Evolutionary conservation across 1,139 yeast species (phyloP), one percentile per base, ranked within the genome.

Genomic region (Hansenula lynferdii): DNA sequence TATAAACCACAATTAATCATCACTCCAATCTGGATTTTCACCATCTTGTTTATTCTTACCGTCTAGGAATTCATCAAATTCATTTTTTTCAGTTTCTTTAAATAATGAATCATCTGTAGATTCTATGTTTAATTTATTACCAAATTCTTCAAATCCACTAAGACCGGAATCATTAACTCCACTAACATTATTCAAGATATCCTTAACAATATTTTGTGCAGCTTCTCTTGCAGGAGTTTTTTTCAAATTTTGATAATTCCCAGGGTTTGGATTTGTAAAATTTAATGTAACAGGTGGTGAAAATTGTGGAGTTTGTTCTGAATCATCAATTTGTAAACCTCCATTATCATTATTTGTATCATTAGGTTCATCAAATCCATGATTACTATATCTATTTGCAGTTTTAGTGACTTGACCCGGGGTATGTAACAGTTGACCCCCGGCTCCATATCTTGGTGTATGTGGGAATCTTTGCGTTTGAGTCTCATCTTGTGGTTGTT

Each of bases 381-480:
- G 31, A 16, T 28, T 18, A 32, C 49, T 46, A 30, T 45, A 43
- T 30, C 50, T 39, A 25, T 39, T 45, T 3, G 45, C 54, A 5
- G 39, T 37, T 5, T 42, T 42, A 3, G 32, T 33, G 3, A 45
- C 47, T 25, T 48, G 52, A 6, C 46, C 48, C 4, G 53, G 50
- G 4, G 51, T 49, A 8, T 45, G 44, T 8, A 50, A 31, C 4
- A 50, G 28, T 5, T 33, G 35, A 2, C 55, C 55, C 15, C 50
- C 50, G 0, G 54, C 57, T 0, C 65, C 65, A 37, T 67, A 69
- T 39, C 67, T 67, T 5, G 78, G 77, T 0, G 80, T 71, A 35
- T 69, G 59, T 2, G 80, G 80, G 44, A 73, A 73, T 41, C 77
- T 53, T 41, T 70, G 76, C 8, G 55, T 49, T 9, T 32, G 36